Evolutionary conservation across 345 rosid genomes (phyloP).

Genomic region (Lagerstroemia speciosa): DNA sequence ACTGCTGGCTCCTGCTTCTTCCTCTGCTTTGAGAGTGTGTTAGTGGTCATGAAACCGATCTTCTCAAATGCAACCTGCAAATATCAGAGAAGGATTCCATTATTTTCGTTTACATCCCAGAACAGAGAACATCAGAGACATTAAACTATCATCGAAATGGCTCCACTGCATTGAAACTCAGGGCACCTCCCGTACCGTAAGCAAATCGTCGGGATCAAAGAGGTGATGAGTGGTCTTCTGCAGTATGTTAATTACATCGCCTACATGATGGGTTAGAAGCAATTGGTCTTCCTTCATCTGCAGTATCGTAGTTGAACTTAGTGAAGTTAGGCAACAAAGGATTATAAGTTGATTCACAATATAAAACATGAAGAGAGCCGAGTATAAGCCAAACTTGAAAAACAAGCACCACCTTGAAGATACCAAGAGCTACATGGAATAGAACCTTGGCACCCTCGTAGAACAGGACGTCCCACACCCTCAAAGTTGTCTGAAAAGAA

Average conservation of each 20-base stretch:
- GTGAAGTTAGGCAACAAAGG: neutral
- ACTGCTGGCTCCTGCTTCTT: slow-evolving; percentile 98
- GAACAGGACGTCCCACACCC: slow-evolving; percentile 99
- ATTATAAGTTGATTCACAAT: neutral
- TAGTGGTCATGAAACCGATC: slow-evolving; percentile 86
- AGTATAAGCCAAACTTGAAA: neutral
- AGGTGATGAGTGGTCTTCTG: slow-evolving; percentile 89
- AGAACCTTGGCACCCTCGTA: slow-evolving; percentile 96
- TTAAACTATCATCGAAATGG: neutral
- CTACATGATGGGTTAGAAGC: slow-evolving; percentile 84
- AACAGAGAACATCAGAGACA: slow-evolving; percentile 2
- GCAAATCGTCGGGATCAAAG: slow-evolving; percentile 91
- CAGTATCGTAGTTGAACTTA: neutral
- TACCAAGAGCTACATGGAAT: slow-evolving; percentile 94
- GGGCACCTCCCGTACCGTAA: slow-evolving; percentile 45
- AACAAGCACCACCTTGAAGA: slow-evolving; percentile 60
- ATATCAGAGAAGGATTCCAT: neutral
- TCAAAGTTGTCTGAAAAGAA: slow-evolving; percentile 67
- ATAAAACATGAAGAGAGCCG: neutral
- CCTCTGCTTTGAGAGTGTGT: slow-evolving; percentile 87
- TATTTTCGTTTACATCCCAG: neutral
- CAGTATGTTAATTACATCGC: slow-evolving; percentile 75
- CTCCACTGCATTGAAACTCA: neutral
- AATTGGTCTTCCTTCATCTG: slow-evolving; percentile 96
- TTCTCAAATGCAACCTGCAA: slow-evolving; percentile 89